Percentiles rank a stretch among this genome's conserved stretches.
Conservation (phyloP, 2,329 filamentous ascomycete species). For the Aureobasidium mangrovei region DNA sequence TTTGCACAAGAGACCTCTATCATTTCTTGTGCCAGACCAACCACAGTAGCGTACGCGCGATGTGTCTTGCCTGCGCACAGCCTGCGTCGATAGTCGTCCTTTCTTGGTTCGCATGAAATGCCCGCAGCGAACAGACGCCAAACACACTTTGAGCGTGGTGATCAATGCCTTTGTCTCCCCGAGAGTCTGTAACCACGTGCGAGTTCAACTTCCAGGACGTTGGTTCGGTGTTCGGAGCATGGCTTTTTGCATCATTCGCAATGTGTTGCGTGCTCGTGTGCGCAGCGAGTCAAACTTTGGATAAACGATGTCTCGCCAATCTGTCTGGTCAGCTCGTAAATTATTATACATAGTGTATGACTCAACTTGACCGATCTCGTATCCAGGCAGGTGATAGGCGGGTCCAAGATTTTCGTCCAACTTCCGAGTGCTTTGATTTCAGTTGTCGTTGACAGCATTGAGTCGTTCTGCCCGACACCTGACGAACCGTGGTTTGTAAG, state of each 20-base stretch:
- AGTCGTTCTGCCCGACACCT: neutral
- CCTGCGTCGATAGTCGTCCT: neutral
- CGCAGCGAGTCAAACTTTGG: neutral
- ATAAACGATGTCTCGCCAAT: neutral
- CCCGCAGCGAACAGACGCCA: neutral
- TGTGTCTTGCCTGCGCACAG: neutral
- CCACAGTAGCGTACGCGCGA: neutral
- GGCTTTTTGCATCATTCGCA: neutral
- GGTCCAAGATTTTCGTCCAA: too few relatives aligned
- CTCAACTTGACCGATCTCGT: neutral
- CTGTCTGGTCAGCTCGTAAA: neutral
- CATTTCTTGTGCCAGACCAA: neutral
- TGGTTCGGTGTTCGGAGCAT: neutral
- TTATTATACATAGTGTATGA: neutral
- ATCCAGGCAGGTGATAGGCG: neutral
- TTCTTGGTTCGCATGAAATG: neutral
- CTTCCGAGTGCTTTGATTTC: too few relatives aligned
- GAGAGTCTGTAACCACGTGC: constrained; percentile 5
- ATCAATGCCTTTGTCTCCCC: constrained; percentile 10
- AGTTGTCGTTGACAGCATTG: neutral
- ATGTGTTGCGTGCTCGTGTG: constrained; percentile 7
- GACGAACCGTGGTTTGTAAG: neutral
- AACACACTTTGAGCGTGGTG: neutral
- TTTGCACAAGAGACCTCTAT: too few relatives aligned
- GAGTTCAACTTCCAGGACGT: neutral